phyloP scores from a whole-genome alignment of 805 yeast species.

The Nakazawaea peltata region DNA sequence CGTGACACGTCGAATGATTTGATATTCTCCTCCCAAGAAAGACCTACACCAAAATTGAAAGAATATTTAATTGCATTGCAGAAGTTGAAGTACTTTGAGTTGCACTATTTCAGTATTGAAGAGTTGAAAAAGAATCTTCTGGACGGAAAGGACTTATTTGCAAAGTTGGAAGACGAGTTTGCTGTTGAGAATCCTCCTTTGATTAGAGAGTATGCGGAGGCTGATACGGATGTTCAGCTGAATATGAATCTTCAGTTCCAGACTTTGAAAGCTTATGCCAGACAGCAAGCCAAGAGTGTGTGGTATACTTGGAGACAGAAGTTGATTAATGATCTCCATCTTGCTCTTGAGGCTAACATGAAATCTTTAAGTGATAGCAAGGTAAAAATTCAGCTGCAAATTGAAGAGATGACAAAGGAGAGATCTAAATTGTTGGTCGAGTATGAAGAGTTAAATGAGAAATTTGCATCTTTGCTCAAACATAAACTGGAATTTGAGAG shows the following conservation, averaged over 20 bases:
- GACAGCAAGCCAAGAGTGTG: conserved; percentile 42
- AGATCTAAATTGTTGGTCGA: conserved; percentile 12
- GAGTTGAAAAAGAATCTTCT: conserved; percentile 43
- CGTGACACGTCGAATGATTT: conserved; percentile 2
- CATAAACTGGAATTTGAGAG: conserved; percentile 13
- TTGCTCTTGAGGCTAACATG: conserved; percentile 19
- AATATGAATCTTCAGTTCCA: conserved; percentile 40
- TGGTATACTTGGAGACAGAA: conserved; percentile 62
- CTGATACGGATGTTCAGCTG: conserved; percentile 28
- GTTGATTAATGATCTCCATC: conserved; percentile 36
- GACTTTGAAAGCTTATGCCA: conserved; percentile 40
- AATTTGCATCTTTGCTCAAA: conserved; percentile 8
- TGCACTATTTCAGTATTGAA: conserved; percentile 45
- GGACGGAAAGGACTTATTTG: conserved; percentile 39
- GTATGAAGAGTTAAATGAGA: conserved; percentile 6
- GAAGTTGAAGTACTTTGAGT: conserved; percentile 34
- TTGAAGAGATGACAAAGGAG: conserved; percentile 11
- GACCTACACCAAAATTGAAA: conserved; percentile 7
- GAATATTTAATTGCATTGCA: conserved; percentile 33
- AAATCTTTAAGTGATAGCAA: conserved; percentile 13
- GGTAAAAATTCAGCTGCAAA: conserved; percentile 14
- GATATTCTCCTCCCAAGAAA: background rate
- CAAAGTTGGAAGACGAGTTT: conserved; percentile 38
- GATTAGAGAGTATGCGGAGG: conserved; percentile 38
- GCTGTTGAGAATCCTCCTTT: conserved; percentile 38